Evolutionary conservation across 2,329 filamentous ascomycete genomes (phyloP).

Genomic region (Rachicladosporium sp.): DNA sequence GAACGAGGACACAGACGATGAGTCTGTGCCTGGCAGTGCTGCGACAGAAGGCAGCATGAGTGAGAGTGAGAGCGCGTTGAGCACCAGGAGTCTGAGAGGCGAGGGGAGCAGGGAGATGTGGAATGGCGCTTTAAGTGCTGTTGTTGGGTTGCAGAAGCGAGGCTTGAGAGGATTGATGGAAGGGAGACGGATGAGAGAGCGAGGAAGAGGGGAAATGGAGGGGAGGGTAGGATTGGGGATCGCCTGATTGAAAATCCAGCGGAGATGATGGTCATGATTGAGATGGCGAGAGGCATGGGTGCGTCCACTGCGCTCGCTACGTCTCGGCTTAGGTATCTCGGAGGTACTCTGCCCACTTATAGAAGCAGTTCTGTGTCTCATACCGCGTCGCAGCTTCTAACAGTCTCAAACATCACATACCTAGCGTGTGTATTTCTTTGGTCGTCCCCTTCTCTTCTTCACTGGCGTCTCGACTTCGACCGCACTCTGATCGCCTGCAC

Average conservation of each 20-base stretch:
- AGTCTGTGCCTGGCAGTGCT: slow-evolving; percentile 22
- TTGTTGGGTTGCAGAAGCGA: slow-evolving; percentile 90
- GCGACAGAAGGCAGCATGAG: slow-evolving; percentile 23
- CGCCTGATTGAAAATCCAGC: slow-evolving; percentile 9
- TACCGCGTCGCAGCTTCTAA: too few species aligned
- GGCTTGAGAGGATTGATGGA: slow-evolving; percentile 91
- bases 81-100: slow-evolving; percentile 25
- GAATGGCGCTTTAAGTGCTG: slow-evolving; percentile 69
- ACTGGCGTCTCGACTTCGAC: not conserved
- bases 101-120: slow-evolving; percentile 47
- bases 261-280: too few species aligned
- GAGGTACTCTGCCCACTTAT: too few species aligned
- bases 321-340: too few species aligned
- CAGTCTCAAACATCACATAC: too few species aligned
- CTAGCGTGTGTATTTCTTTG: not conserved
- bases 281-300: too few species aligned
- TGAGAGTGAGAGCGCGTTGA: slow-evolving; percentile 19
- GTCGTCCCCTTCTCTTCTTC: not conserved
- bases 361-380: too few species aligned
- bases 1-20: slow-evolving; percentile 23
- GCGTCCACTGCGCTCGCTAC: too few species aligned
- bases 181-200: slow-evolving; percentile 70
- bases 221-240: slow-evolving; percentile 25
- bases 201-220: slow-evolving; percentile 34
- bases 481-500: too few species aligned